phyloP scores from a whole-genome alignment of 805 yeast species.

The Kodamaea restingae region DNA sequence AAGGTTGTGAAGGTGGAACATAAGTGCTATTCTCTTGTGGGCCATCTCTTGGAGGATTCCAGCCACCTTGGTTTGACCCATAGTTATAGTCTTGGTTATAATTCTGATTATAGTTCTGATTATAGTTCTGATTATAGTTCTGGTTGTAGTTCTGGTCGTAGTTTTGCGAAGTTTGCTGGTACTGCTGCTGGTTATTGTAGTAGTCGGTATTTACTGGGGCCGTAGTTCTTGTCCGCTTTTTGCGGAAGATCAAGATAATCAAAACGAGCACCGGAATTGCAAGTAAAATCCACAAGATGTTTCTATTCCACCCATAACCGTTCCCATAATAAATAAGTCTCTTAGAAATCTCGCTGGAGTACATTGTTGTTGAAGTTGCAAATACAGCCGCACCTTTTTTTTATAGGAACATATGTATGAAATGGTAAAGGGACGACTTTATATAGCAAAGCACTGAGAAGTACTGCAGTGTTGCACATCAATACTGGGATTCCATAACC shows the following conservation, averaged over 20 bases:
- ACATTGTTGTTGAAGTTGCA: not conserved
- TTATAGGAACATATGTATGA: too few species aligned
- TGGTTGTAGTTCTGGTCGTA: constrained; percentile 9
- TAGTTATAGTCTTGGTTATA: constrained; percentile 9
- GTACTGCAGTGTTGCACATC: too few species aligned
- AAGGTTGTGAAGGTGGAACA: constrained; percentile 4
- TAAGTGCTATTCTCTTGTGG: constrained; percentile 2
- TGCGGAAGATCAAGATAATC: constrained; percentile 9
- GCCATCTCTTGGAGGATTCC: not conserved
- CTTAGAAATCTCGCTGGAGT: constrained; percentile 7
- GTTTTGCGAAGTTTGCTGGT: constrained; percentile 7
- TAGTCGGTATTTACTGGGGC: not conserved
- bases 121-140: constrained; percentile 14
- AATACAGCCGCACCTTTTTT: not conserved
- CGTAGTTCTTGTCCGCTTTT: constrained; percentile 7
- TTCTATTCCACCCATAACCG: constrained; percentile 13
- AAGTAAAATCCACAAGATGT: constrained; percentile 14
- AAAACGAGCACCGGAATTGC: constrained; percentile 12
- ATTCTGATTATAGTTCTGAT: constrained; percentile 10
- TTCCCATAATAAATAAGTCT: constrained; percentile 11
- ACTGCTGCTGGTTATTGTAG: constrained; percentile 4
- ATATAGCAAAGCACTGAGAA: too few species aligned
- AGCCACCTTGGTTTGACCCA: too few species aligned
- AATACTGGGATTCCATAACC: too few species aligned
- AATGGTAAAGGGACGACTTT: too few species aligned